A percentile compares a stretch with the other conserved stretches of the same genome.
These are phyloP conservation scores for Simplicillium aogashimaense DNA, from an alignment of 2,329 filamentous ascomycete genomes.

Conservation along the genomic window DNA sequence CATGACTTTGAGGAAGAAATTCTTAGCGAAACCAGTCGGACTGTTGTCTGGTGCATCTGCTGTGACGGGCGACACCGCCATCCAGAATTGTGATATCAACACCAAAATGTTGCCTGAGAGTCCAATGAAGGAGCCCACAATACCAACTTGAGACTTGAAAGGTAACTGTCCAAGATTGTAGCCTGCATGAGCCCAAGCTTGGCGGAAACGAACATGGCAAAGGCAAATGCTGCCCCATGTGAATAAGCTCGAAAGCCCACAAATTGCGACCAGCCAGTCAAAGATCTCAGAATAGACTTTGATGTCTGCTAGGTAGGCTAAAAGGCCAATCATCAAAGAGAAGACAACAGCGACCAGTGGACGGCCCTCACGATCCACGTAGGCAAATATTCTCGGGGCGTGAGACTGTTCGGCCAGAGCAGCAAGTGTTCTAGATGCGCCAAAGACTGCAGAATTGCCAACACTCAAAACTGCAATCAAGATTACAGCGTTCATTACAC, in stretches of 20 bases:
- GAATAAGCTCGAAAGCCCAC: slow-evolving; percentile 50
- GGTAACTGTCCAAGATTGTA: slow-evolving; percentile 62
- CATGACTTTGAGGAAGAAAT: slow-evolving; percentile 56
- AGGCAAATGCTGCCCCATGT: slow-evolving; percentile 48
- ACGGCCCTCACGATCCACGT: slow-evolving; percentile 33
- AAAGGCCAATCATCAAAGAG: slow-evolving; percentile 26
- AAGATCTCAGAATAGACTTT: slow-evolving; percentile 22
- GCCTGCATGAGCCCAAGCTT: slow-evolving; percentile 22
- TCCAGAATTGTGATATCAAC: slow-evolving; percentile 69
- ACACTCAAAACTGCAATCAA: slow-evolving; percentile 49
- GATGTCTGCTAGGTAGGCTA: slow-evolving; percentile 18
- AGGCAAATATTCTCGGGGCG: slow-evolving; percentile 30
- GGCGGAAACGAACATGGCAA: slow-evolving; percentile 26
- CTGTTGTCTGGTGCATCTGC: slow-evolving; percentile 11
- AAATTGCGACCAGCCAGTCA: slow-evolving; percentile 46
- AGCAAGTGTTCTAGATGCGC: slow-evolving; percentile 45
- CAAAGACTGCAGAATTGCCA: slow-evolving; percentile 48
- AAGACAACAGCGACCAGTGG: slow-evolving; percentile 28
- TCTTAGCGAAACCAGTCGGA: slow-evolving; percentile 32
- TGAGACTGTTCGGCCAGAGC: slow-evolving; percentile 37
- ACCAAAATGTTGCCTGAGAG: slow-evolving; percentile 60
- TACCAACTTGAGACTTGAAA: slow-evolving; percentile 61
- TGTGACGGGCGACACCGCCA: slow-evolving; percentile 28
- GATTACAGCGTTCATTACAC: slow-evolving; percentile 54
- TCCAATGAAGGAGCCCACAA: slow-evolving; percentile 65